Base-by-base conservation (phyloP, 306 rosid genomes). In the Rubus parviflorus region DNA sequence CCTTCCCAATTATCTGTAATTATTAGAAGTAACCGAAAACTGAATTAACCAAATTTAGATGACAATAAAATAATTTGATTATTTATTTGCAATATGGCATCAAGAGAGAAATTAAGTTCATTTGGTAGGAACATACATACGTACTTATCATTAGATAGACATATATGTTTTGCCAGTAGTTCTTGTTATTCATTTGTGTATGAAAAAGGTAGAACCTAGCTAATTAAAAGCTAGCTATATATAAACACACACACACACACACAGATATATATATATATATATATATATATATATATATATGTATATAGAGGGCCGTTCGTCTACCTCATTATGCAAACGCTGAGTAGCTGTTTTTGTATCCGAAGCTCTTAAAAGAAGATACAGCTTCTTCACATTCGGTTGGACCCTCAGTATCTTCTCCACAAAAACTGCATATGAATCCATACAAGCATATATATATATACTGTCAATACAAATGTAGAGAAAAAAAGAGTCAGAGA, bases 351-450 rank as follows among this genome's bases (percentile, higher is more conserved):
- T 70, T 62, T 85, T 83, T 12, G 70, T 69, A 85, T 94, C 97
- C 0, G 77, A 9, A 3, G 90, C 93, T 75, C 97, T 79, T 76
- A 93, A 61, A 65, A 93, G 97, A 68, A 93, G 92, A 85, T 79
- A 93, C 68, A 93, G 79, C 81, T 87, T 90, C 82, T 89, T 90
- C 75, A 91, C 92, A 46, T 91, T 87, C 22, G 97, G 96, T 82
- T 93, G 96, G 80, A 83, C 85, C 74, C 98, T 87, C 67, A 94
- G 81, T 53, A 91, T 75, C 84, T 94, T 94, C 89, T 94, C 98
- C 81, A 86, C 70, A 61, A 94, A 79, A 83, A 94, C 97, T 94
- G 85, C 64, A 30, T 5, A 23, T 13, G 41, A 6, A 62, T 30
- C 13, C 22, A 75, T 3, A 72, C 51, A 51, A 72, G 25, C 68